Conservation (phyloP, 257 asterid genomes). For the Avicennia marina region DNA sequence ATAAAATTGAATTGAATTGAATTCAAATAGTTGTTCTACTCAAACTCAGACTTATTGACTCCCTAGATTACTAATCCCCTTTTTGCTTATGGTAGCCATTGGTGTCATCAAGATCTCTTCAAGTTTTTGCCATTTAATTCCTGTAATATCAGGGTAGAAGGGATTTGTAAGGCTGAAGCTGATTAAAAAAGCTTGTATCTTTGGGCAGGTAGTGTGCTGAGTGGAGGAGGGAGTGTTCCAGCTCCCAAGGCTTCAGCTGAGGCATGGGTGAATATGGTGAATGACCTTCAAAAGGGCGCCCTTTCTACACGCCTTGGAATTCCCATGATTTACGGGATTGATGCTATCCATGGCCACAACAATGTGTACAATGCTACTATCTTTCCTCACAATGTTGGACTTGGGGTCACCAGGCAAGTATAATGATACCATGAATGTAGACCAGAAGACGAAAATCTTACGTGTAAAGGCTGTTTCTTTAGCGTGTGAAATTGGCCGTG, state of each 20-base stretch:
- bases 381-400: slow-evolving; percentile 78
- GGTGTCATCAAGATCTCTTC: no score
- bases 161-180: no score
- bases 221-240: slow-evolving; percentile 80
- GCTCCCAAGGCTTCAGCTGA: slow-evolving; percentile 58
- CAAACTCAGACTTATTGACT: no score
- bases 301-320: slow-evolving; percentile 62
- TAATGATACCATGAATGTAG: neutral
- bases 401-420: slow-evolving; percentile 74
- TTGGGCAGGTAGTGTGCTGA: slow-evolving; percentile 65
- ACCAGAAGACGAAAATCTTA: neutral
- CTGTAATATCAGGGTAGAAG: no score
- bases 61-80: no score
- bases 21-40: no score
- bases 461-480: no score
- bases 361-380: slow-evolving; percentile 62
- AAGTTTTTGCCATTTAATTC: no score
- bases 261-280: slow-evolving; percentile 63
- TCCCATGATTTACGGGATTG: slow-evolving; percentile 67
- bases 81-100: no score
- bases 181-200: neutral
- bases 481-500: no score
- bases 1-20: no score
- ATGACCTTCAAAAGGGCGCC: slow-evolving; percentile 53
- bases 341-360: slow-evolving; percentile 78